Evolutionary conservation across 139 green algal species (phyloP), one percentile per base, ranked within the genome.

Genomic region (Coelastrella sp.): DNA sequence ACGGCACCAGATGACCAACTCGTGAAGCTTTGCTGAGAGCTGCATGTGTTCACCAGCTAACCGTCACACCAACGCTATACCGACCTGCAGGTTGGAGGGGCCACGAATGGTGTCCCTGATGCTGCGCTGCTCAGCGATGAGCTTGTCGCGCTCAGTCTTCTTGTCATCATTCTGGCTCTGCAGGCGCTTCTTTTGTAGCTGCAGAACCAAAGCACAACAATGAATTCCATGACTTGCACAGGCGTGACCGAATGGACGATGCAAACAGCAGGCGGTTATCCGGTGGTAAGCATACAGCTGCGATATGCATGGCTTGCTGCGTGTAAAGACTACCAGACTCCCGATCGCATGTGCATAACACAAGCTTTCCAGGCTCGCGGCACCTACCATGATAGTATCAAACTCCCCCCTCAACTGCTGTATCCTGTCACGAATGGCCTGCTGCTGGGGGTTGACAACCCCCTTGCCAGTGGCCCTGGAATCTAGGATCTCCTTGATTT

Each of bases 401-500:
- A 90, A 92, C 88, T 96, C 79, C 10, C 71, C 60, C 14, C 85
- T 74, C 61, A 96, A 81, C 57, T 81, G 78, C 88, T 92, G 59
- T 47, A 94, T 85, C 5, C 81, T 87, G 19, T 73, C 65, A 17
- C 89, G 82, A 5, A 93, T 76, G 2, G 90, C 88, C 88, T 88
- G 83, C 83, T 91, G 89, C 75, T 89, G 87, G 5, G 87, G 82
- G 14, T 68, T 85, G 3, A 32, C 85, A 3, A 17, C 74, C 22
- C 90, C 90, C 23, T 85, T 60, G 6, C 84, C 88, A 7, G 73
- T 58, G 47, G 82, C 85, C 71, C 80, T 60, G 32, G 84, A 64
- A 64, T 94, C 90, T 47, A 92, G 54, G n/a, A 94, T 85, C 22
- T 75, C 78, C 89, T 96, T 96, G 90, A 96, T 96, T 80, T 94